Conservation (phyloP, 164 flowering plant genomes). For the Tetracentron sinense region DNA sequence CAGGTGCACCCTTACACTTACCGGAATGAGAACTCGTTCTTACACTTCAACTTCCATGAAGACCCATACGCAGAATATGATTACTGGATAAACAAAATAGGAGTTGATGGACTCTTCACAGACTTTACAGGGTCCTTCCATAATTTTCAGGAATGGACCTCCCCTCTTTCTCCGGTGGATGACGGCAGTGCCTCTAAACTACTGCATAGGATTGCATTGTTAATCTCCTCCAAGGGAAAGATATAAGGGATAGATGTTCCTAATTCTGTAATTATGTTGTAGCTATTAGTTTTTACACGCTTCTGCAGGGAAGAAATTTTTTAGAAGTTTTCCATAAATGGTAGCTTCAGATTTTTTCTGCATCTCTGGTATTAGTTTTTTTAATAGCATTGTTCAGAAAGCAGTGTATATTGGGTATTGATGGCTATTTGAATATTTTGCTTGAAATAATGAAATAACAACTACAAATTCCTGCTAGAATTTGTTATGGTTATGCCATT, state of each 20-base stretch:
- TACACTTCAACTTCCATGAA: conserved; percentile 70
- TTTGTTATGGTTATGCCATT: background rate
- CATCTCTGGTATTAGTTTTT: background rate
- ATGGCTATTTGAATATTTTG: background rate
- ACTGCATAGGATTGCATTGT: conserved; percentile 43
- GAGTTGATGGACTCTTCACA: conserved; percentile 91
- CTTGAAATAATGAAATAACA: background rate
- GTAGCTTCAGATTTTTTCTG: background rate
- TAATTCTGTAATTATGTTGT: background rate
- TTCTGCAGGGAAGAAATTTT: background rate
- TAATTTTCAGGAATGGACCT: conserved; percentile 59
- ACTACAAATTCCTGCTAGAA: background rate
- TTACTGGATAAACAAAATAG: conserved; percentile 75
- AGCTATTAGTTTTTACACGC: background rate
- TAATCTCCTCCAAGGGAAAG: conserved; percentile 20
- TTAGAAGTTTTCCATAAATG: background rate
- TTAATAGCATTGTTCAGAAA: background rate
- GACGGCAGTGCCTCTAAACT: conserved; percentile 28
- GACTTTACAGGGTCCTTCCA: conserved; percentile 94
- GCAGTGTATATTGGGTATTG: background rate
- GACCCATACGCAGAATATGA: conserved; percentile 80
- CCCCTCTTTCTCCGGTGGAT: conserved; percentile 27
- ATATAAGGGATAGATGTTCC: background rate
- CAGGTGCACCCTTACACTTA: conserved; percentile 98
- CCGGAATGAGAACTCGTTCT: conserved; percentile 61